Evolutionary conservation across 495 filamentous ascomycete genomes (phyloP), one percentile per base, ranked within the genome.

Genomic region (Trichoderma parareesei): DNA sequence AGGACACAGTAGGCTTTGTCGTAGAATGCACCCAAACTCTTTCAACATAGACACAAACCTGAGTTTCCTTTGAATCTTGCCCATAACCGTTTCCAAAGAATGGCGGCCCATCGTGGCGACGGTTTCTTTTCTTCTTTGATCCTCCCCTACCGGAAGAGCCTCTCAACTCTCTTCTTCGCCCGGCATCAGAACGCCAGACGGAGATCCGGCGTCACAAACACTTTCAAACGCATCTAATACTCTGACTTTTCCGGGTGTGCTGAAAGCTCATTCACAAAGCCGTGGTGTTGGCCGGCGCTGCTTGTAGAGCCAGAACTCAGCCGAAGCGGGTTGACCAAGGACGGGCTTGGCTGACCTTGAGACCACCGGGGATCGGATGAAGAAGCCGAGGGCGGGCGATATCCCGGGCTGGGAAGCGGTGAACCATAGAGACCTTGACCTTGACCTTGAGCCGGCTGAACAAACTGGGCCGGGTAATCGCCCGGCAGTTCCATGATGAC

Each of bases 401-500:
- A 62, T 41, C 66, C 68, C 43, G 68, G 65, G 3, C 62, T 60
- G 38, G 65, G 69, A n/a, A 64, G 61, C 0, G 69, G 68, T 1
- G 71, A 70, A 3, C 71, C 64, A 20, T 73, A 72, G 13, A 69
- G 63, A 10, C 68, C 68, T 13, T 68, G 65, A 53, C 73, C 27
- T 27, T 27, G 27, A 27, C 27, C 27, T 27, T 27, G 27, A 27
- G 27, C 27, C 27, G 27, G 27, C 27, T 27, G 27, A 27, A 2
- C 66, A 7, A 67, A 41, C 18, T 72, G 69, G 2, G 72, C 66
- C 20, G 53, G 61, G 18, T 27, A 61, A 18, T 82, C 78, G 14
- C 79, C 79, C 0, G 79, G 77, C 61, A 82, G 73, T 64, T 82
- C 79, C 62, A 78, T 74, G 43, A 77, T 65, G 18, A 70, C 69